Base-by-base conservation (phyloP, 2,329 filamentous ascomycete genomes). In the Capronia americana region DNA sequence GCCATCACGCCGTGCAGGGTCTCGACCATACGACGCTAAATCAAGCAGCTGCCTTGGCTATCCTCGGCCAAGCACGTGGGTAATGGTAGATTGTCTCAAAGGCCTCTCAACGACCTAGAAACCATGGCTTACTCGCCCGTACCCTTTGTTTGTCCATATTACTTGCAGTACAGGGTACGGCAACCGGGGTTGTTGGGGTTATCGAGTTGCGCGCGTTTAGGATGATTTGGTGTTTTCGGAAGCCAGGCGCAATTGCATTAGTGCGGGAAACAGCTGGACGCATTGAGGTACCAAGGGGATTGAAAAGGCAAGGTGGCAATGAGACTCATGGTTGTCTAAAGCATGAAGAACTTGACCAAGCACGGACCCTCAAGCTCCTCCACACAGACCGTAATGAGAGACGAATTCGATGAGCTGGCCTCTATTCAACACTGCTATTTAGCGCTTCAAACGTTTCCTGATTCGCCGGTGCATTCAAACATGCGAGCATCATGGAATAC, bases 241-340 rank as follows among this genome's bases (percentile, higher is more conserved):
- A 24, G 48, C 26, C 48, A 53, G 48, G 48, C 38, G 38, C 38
- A 44, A 44, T 44, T n/a, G 38, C 38, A n/a, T 44, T 41, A 8
- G 38, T n/a, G 38, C 38, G 17, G 38, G 17, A 44, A 44, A 44
- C 38, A 44, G 38, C 20, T 44, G 38, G 38, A 44, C 38, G 38
- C 38, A n/a, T n/a, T 6, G 14, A 44, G 38, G 38, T n/a, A 44
- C 14, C 38, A n/a, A 44, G 6, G 12, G 6, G 38, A 44, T 44
- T 44, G 38, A 44, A 44, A 44, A 44, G 38, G 38, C 38, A 20
- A n/a, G 38, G 3, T 44, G 38, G 17, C 38, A n/a, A 44, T n/a
- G 38, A 44, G 38, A 44, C 38, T 3, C 38, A n/a, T 44, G 14
- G 14, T 44, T 44, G 38, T 17, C 38, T 44, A n/a, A 44, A n/a